Percentiles rank a stretch among this genome's conserved stretches.
phyloP scores from a whole-genome alignment of 495 filamentous ascomycete genomes.

The Neurospora sp. region DNA sequence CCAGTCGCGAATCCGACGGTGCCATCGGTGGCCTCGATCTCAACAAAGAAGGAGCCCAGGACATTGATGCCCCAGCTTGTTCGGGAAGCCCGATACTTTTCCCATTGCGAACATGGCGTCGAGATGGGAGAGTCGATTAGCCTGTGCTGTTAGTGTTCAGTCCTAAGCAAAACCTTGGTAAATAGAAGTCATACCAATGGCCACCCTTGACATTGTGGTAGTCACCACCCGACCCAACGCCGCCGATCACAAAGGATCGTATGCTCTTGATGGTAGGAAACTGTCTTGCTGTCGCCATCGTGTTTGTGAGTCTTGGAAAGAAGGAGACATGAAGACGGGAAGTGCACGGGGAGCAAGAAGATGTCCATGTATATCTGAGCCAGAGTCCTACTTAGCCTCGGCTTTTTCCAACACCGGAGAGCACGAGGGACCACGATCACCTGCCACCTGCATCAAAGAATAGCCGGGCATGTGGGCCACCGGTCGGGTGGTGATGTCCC shows the following conservation, averaged over 20 bases:
- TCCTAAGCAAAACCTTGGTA: not conserved
- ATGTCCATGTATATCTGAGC: not conserved
- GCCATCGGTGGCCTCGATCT: conserved; percentile 79
- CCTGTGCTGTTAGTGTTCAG: conserved; percentile 28
- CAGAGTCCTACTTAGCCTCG: not conserved
- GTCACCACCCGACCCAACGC: conserved; percentile 79
- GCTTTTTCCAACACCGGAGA: not conserved
- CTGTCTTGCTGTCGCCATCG: conserved; percentile 35
- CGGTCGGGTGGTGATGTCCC: conserved; percentile 15
- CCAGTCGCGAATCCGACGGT: conserved; percentile 88
- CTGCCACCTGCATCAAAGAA: not conserved
- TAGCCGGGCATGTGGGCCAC: not conserved
- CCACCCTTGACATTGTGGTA: conserved; percentile 93
- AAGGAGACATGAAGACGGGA: not conserved
- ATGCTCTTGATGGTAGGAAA: conserved; percentile 73
- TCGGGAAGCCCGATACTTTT: conserved; percentile 72
- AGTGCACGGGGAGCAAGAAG: not conserved
- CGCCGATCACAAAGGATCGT: conserved; percentile 70
- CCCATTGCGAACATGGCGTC: conserved; percentile 81
- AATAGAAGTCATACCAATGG: conserved; percentile 52
- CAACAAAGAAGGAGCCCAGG: conserved; percentile 85
- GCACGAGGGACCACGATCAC: not conserved
- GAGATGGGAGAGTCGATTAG: conserved; percentile 84
- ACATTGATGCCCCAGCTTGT: conserved; percentile 97
- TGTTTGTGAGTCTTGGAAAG: not conserved